Evolutionary conservation across 495 filamentous ascomycete species (phyloP).

Genomic region (Annulohypoxylon stygium): DNA sequence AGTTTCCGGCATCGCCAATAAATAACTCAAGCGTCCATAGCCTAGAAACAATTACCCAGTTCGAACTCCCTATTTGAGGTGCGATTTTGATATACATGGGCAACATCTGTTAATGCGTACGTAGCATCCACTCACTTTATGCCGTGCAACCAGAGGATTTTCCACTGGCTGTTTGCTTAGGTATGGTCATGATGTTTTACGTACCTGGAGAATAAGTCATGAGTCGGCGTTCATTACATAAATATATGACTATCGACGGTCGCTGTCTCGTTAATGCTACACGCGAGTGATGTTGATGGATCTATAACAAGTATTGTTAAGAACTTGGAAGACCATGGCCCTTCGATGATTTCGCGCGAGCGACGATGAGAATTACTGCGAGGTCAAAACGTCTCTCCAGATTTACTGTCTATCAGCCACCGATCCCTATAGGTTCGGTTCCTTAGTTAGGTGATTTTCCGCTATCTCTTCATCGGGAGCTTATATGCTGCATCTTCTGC

Average conservation of each 20-base stretch:
- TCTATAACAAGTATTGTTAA: neutral
- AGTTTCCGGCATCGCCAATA: neutral
- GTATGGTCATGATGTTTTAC: neutral
- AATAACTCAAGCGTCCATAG: neutral
- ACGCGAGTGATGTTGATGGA: neutral
- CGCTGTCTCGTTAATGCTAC: neutral
- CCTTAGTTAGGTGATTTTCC: neutral
- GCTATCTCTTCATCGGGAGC: neutral
- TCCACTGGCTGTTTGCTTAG: neutral
- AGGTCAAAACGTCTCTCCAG: neutral
- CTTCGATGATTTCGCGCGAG: neutral
- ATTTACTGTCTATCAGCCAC: neutral
- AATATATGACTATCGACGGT: neutral
- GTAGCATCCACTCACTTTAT: neutral
- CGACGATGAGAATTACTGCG: neutral
- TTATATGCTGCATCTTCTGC: conserved; percentile 10
- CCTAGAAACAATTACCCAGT: too few relatives aligned
- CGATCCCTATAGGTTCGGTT: neutral
- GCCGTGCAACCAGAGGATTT: neutral
- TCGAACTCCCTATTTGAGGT: neutral
- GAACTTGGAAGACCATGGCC: conserved; percentile 4
- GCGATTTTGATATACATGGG: neutral
- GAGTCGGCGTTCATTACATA: neutral
- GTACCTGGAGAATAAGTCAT: neutral
- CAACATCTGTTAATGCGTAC: neutral